Percentiles rank a stretch among this genome's conserved stretches.
Conservation (phyloP, 2,329 filamentous ascomycete species). For the Bipolaris oryzae region DNA sequence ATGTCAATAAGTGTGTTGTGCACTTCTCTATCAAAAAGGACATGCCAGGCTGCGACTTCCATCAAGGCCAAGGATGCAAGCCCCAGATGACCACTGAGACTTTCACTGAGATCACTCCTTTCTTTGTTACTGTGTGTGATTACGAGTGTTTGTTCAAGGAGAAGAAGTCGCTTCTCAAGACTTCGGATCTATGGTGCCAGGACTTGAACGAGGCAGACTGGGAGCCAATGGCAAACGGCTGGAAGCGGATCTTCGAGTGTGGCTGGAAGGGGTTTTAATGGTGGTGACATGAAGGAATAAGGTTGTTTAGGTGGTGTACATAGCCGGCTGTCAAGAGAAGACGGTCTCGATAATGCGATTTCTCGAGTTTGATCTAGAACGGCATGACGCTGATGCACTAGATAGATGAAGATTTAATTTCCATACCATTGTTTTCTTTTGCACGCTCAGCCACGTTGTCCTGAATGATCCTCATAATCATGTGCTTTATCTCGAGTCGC, state of each 20-base stretch:
- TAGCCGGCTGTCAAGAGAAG: neutral
- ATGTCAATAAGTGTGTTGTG: slow-evolving; percentile 8
- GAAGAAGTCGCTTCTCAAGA: neutral
- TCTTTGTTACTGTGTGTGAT: slow-evolving; percentile 9
- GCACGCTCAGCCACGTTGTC: neutral
- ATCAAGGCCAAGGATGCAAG: no score
- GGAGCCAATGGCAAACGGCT: slow-evolving; percentile 2
- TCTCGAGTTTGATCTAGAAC: neutral
- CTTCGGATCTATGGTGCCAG: slow-evolving; percentile 14
- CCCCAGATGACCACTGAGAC: slow-evolving; percentile 17
- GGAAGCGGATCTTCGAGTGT: slow-evolving; percentile 12
- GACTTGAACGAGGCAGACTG: slow-evolving; percentile 16
- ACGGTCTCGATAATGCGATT: neutral
- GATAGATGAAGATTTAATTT: neutral
- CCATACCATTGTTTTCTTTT: neutral
- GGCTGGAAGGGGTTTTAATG: slow-evolving; percentile 9
- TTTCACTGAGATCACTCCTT: slow-evolving; percentile 8
- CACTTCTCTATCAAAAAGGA: slow-evolving; percentile 13
- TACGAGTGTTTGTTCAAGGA: no score
- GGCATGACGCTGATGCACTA: neutral
- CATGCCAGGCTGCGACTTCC: slow-evolving; percentile 11
- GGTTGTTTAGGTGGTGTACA: neutral
- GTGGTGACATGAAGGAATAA: no score
- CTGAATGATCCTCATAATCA: neutral
- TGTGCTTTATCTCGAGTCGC: neutral